phyloP scores from a whole-genome alignment of 1,284 basidiomycete species.

The Cutaneotrichosporon dermatis region DNA sequence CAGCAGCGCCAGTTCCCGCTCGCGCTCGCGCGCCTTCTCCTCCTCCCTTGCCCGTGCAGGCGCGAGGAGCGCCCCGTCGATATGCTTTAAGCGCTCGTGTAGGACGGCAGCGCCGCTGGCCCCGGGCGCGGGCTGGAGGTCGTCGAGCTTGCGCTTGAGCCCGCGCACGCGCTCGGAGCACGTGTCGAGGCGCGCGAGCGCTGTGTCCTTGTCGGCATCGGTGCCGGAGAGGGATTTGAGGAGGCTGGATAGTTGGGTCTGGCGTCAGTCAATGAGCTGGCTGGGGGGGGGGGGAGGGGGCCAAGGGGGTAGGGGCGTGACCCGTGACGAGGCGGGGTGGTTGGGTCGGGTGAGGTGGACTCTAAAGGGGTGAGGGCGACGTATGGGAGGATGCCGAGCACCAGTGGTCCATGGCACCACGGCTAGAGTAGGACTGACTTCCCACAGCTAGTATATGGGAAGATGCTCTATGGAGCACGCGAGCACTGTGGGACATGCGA shows the following conservation, averaged over 20 bases:
- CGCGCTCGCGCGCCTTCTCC: background rate
- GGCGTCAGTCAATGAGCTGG: background rate
- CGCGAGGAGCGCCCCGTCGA: slow-evolving; percentile 12
- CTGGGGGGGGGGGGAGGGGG: background rate
- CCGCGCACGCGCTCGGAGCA: slow-evolving; percentile 39
- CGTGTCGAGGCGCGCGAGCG: slow-evolving; percentile 32
- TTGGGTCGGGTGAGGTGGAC: no score
- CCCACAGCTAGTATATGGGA: no score
- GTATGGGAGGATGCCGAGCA: no score
- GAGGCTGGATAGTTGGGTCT: slow-evolving; percentile 21
- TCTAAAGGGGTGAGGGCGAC: no score
- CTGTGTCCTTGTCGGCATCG: slow-evolving; percentile 16
- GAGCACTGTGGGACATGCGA: no score
- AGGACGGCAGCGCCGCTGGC: slow-evolving; percentile 6
- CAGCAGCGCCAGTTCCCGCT: slow-evolving; percentile 1
- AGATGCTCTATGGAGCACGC: no score
- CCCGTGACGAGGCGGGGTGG: no score
- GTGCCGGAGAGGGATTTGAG: slow-evolving; percentile 22
- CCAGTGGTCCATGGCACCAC: no score
- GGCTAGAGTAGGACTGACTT: no score
- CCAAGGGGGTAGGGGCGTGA: no score
- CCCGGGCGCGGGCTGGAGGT: slow-evolving; percentile 14
- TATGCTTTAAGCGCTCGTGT: slow-evolving; percentile 15
- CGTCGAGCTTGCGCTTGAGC: slow-evolving; percentile 48
- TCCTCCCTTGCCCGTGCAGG: slow-evolving; percentile 1